A percentile compares a stretch with the other conserved stretches of the same genome.
phyloP scores from a whole-genome alignment of 1,139 yeast species.

The Nakaseomyces kungkrabaensis region DNA sequence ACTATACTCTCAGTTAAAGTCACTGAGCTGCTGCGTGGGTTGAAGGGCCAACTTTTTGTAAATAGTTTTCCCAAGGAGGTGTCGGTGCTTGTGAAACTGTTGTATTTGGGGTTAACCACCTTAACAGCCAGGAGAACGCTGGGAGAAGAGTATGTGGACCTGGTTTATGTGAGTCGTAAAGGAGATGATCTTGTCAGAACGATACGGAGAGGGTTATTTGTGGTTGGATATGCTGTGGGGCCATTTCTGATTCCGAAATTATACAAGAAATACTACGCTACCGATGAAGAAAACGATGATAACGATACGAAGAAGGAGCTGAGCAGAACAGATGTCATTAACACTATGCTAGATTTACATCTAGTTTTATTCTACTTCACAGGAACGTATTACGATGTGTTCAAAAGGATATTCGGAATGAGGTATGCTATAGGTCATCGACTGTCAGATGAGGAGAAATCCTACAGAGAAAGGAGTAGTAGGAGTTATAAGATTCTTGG shows the following conservation, averaged over 20 bases:
- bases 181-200: conserved; percentile 43
- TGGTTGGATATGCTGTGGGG: conserved; percentile 44
- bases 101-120: conserved; percentile 66
- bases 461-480: conserved; percentile 17
- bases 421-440: conserved; percentile 67
- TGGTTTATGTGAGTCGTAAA: conserved; percentile 51
- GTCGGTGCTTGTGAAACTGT: conserved; percentile 44
- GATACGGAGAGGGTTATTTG: conserved; percentile 41
- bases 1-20: conserved; percentile 45
- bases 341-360: conserved; percentile 53
- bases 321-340: conserved; percentile 30
- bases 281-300: conserved; percentile 17
- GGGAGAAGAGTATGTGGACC: conserved; percentile 91
- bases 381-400: conserved; percentile 70
- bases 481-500: conserved; percentile 68
- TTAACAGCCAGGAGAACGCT: conserved; percentile 66
- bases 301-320: conserved; percentile 21
- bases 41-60: conserved; percentile 54
- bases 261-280: conserved; percentile 10
- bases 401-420: conserved; percentile 70
- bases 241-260: conserved; percentile 42
- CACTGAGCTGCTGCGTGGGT: conserved; percentile 39
- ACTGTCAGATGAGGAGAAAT: conserved; percentile 37
- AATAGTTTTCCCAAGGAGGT: conserved; percentile 58
- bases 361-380: conserved; percentile 71